Evolutionary conservation across 371 early-diverging fungal species (phyloP).

Genomic region (Umbelopsis sp.): DNA sequence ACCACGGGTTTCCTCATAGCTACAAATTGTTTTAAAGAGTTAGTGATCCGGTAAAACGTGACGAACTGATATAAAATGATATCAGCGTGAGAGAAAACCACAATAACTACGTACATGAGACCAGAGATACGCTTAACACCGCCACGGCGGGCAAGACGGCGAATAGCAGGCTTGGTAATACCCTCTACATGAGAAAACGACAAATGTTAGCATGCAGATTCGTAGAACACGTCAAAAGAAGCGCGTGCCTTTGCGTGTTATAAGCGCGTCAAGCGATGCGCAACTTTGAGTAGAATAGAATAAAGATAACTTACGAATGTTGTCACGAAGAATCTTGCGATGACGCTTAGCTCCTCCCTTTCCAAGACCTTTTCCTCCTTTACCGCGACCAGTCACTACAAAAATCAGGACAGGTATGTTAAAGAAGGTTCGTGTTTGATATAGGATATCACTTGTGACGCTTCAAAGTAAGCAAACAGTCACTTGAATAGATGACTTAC

Average conservation of each 20-base stretch:
- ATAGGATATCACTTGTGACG: neutral
- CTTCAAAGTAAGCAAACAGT: no score
- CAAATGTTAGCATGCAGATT: neutral
- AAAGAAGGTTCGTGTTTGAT: neutral
- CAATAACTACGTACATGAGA: conserved; percentile 47
- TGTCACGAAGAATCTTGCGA: conserved; percentile 98
- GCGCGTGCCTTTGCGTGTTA: neutral
- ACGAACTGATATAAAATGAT: neutral
- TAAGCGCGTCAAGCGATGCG: neutral
- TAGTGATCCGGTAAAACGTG: conserved; percentile 28
- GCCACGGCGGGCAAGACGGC: conserved; percentile 99
- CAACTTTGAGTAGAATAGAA: neutral
- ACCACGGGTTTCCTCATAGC: conserved; percentile 98
- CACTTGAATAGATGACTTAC: conserved; percentile 3
- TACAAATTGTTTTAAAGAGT: neutral
- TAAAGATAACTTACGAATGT: conserved; percentile 62
- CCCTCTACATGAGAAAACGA: conserved; percentile 59
- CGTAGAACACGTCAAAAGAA: neutral
- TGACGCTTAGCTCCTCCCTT: conserved; percentile 98
- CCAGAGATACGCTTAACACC: conserved; percentile 99
- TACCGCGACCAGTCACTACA: conserved; percentile 89
- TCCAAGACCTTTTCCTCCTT: conserved; percentile 98
- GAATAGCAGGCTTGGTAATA: conserved; percentile 99
- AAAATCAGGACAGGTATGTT: neutral
- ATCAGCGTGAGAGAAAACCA: neutral